A percentile compares a stretch with the other conserved stretches of the same genome.
These are phyloP conservation scores for Pythium myriotylum DNA, from an alignment of 352 stramenopile genomes.

Conservation along the genomic window DNA sequence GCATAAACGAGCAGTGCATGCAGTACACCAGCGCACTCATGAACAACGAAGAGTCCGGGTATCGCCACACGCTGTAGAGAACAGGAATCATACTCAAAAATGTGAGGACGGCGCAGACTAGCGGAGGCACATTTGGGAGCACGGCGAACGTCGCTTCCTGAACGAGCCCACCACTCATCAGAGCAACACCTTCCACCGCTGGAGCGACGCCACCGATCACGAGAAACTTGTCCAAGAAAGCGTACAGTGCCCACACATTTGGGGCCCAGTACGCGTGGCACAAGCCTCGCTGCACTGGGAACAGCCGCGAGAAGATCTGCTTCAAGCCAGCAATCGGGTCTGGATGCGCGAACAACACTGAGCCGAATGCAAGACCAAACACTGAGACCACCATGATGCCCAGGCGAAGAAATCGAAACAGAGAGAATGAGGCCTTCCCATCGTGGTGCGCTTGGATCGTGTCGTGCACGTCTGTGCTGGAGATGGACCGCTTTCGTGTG, in stretches of 20 bases:
- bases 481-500: conserved; percentile 65
- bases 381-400: conserved; percentile 82
- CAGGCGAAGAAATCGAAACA: conserved; percentile 81
- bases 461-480: conserved; percentile 65
- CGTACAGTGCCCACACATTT: conserved; percentile 98
- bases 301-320: conserved; percentile 94
- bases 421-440: conserved; percentile 54
- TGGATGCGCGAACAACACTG: conserved; percentile 55
- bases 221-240: conserved; percentile 87
- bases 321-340: conserved; percentile 52
- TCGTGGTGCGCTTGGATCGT: conserved; percentile 70
- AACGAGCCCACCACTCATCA: conserved; percentile 87
- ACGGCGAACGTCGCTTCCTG: conserved; percentile 80
- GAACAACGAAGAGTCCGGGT: conserved; percentile 79
- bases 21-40: conserved; percentile 86
- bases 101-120: conserved; percentile 76
- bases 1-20: conserved; percentile 95
- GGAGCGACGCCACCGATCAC: conserved; percentile 42
- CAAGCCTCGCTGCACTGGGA: conserved; percentile 96
- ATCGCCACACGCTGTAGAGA: conserved; percentile 73
- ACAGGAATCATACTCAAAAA: conserved; percentile 81
- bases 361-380: conserved; percentile 84
- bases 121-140: conserved; percentile 64
- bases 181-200: conserved; percentile 36
- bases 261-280: conserved; percentile 99